phyloP scores from a whole-genome alignment of 371 early-diverging fungal genomes.

The Catenaria anguillulae region DNA sequence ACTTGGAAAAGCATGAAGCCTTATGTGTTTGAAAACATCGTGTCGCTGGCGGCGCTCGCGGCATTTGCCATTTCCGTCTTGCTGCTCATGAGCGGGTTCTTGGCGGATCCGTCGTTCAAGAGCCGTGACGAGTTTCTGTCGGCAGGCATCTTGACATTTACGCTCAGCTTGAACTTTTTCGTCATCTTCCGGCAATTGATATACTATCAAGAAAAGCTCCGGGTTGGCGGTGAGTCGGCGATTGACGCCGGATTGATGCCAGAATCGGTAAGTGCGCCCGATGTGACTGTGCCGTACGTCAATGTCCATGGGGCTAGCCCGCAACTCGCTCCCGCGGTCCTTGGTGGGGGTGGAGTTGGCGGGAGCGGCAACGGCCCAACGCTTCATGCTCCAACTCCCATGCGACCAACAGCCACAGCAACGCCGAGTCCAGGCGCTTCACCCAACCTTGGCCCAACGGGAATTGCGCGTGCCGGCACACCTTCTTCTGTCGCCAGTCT shows the following conservation, averaged over 20 bases:
- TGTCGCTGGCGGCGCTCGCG: neutral
- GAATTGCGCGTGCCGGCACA: too few relatives aligned
- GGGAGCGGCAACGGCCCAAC: too few relatives aligned
- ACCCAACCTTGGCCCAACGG: too few relatives aligned
- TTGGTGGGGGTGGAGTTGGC: too few relatives aligned
- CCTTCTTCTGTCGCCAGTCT: too few relatives aligned
- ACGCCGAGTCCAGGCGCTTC: too few relatives aligned
- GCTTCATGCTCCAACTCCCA: too few relatives aligned
- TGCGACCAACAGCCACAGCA: too few relatives aligned
- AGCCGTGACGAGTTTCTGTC: neutral
- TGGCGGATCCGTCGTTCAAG: neutral
- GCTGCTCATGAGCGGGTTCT: neutral
- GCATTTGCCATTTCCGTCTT: neutral
- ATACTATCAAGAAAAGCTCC: slow-evolving; percentile 1
- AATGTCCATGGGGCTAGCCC: too few relatives aligned
- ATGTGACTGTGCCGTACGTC: neutral
- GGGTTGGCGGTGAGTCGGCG: neutral
- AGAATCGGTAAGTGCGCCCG: neutral
- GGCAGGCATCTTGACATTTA: neutral
- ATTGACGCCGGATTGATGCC: neutral
- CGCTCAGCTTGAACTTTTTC: neutral
- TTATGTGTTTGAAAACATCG: neutral
- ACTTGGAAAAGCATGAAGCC: neutral
- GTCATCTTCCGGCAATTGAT: slow-evolving; percentile 4
- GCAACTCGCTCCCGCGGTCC: too few relatives aligned